These are phyloP conservation scores for Arthroderma uncinatum DNA, from an alignment of 2,329 filamentous ascomycete species.

Conservation along the genomic window DNA sequence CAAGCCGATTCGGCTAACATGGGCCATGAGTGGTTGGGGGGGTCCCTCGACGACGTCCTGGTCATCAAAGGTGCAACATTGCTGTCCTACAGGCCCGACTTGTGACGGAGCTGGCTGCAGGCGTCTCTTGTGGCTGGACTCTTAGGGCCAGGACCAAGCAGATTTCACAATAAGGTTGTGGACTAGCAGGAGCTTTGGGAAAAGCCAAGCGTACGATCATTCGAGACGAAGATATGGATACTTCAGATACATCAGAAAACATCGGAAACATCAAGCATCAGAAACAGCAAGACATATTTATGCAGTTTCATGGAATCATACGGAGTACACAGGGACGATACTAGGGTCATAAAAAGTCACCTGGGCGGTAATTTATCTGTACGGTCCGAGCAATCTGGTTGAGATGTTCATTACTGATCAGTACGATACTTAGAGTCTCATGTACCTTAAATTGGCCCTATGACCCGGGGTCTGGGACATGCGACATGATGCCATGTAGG, in stretches of 20 bases:
- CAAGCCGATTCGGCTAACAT: neutral
- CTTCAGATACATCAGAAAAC: neutral
- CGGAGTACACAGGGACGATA: neutral
- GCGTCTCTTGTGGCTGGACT: neutral
- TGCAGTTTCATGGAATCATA: neutral
- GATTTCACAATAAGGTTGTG: neutral
- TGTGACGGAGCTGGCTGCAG: neutral
- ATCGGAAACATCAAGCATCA: neutral
- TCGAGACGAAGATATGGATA: neutral
- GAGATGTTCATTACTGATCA: neutral
- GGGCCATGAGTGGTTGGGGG: neutral
- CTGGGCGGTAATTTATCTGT: neutral
- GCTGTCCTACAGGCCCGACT: neutral
- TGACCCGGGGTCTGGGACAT: neutral
- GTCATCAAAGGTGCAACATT: neutral
- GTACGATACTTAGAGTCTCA: neutral
- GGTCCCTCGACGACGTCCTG: neutral
- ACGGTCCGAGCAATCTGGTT: neutral
- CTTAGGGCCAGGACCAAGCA: neutral
- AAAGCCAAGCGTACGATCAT: constrained; percentile 1
- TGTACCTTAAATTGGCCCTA: neutral
- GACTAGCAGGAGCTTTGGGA: neutral
- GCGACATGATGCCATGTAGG: constrained; percentile 2
- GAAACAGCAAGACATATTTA: neutral
- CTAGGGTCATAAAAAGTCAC: neutral